Base-by-base conservation (phyloP, 1,284 basidiomycete species). In the Amylostereum chailletii region DNA sequence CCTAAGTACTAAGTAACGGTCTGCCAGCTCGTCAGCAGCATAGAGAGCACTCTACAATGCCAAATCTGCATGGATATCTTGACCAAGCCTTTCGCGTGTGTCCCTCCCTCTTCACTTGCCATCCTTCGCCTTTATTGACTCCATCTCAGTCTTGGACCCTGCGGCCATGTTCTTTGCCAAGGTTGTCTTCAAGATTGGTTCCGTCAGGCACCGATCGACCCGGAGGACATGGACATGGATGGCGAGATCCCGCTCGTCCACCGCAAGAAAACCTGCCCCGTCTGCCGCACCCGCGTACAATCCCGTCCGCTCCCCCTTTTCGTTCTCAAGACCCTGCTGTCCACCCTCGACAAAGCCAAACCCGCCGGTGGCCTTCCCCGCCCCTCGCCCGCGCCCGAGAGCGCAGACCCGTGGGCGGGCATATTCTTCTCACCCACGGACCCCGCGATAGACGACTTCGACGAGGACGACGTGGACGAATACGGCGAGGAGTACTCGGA, bases 61-160 rank as follows among this genome's bases (percentile, higher is more conserved):
- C 83, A 86, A 58, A 84, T 88, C 34, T 88, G 85, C 58, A 81
- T 86, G 69, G 86, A 88, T 26, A 61, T 79, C 10, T 64, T 86
- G 5, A 58, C 70, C 42, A 76, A 75, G 55, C 85, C 85, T 30
- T 81, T 75, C 58, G 75, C 75, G 85, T 87, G 62, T 54, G 82
- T 74, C 42, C 8, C 10, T n/a, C 41, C 45, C 5, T 37, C 19
- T 19, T 5, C 27, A 27, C 11, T 39, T 50, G 1, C 30, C 29
- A 4, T 34, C 32, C 30, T 5, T 31, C 49, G 8, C 27, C 43
- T 33, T 6, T 38, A 50, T 3, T 45, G 36, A 31, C 30, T 9
- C 40, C 10, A 36, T 41, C 27, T 8, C 48, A 86, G 85, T 1
- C 68, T 88, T 40, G 74, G 81, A 1, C 84, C 84, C 1, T 88